Evolutionary conservation across 306 rosid species (phyloP).

Genomic region (Arachis hypogaea): DNA sequence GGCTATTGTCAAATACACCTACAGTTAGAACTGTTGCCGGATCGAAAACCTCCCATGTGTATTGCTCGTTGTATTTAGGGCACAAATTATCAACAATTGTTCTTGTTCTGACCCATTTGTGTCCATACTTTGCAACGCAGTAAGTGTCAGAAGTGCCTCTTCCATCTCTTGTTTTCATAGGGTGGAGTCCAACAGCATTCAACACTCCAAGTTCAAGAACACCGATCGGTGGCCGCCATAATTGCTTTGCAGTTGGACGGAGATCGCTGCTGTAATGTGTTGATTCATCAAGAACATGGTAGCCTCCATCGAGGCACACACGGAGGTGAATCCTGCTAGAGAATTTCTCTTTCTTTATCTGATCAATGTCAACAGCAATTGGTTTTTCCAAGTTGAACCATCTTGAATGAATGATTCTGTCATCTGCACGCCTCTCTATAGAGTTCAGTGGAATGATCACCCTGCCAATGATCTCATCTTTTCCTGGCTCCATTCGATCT

Average conservation of each 20-base stretch:
- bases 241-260: constrained; percentile 54
- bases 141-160: constrained; percentile 54
- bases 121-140: constrained; percentile 61
- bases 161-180: constrained; percentile 52
- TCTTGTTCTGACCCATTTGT: constrained; percentile 54
- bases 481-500: constrained; percentile 51
- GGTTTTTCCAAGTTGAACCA: constrained; percentile 59
- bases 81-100: constrained; percentile 47
- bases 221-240: constrained; percentile 55
- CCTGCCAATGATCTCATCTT: constrained; percentile 59
- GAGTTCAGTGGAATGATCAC: constrained; percentile 43
- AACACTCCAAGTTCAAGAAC: constrained; percentile 52
- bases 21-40: constrained; percentile 53
- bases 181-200: constrained; percentile 51
- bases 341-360: constrained; percentile 53
- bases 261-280: constrained; percentile 59
- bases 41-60: constrained; percentile 63
- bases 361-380: constrained; percentile 50
- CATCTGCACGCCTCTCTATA: constrained; percentile 55
- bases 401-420: constrained; percentile 51
- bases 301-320: constrained; percentile 53
- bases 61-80: constrained; percentile 57
- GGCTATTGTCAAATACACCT: constrained; percentile 56
- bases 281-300: constrained; percentile 57
- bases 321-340: constrained; percentile 52